A percentile compares a stretch with the other conserved stretches of the same genome.
Evolutionary conservation across 768 basidiomycete species (phyloP).

Genomic region (Lentinula raphanica): DNA sequence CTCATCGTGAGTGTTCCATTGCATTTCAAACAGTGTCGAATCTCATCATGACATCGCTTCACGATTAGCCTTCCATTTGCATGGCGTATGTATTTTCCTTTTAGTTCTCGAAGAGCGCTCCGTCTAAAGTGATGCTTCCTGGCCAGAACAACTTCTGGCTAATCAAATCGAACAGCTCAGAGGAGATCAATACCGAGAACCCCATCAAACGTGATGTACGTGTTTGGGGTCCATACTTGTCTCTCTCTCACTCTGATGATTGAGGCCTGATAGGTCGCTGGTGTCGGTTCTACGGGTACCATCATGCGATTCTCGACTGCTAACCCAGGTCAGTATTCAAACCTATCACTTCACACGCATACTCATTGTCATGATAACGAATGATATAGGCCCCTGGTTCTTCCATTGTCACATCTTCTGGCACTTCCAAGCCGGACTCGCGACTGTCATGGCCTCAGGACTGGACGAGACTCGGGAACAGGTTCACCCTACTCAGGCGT

Average conservation of each 20-base stretch:
- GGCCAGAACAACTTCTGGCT: conserved; percentile 36
- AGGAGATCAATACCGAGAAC: conserved; percentile 35
- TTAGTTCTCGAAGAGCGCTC: not conserved
- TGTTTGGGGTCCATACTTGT: too few species aligned
- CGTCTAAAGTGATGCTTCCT: too few species aligned
- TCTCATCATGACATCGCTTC: too few species aligned
- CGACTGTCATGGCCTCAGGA: conserved; percentile 32
- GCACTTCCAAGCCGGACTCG: conserved; percentile 37
- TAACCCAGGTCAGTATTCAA: conserved; percentile 35
- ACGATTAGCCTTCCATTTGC: conserved; percentile 22
- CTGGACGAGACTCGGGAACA: conserved; percentile 14
- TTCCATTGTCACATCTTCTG: conserved; percentile 33
- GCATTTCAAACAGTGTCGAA: too few species aligned
- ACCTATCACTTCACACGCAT: not conserved
- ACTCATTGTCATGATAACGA: too few species aligned
- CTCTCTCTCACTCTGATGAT: not conserved
- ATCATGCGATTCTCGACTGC: conserved; percentile 52
- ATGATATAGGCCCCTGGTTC: conserved; percentile 23
- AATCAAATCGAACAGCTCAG: conserved; percentile 31
- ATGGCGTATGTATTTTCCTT: conserved; percentile 17
- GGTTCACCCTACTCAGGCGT: conserved; percentile 9
- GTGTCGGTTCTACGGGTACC: conserved; percentile 14
- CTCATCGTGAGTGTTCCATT: conserved; percentile 13
- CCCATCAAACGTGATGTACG: conserved; percentile 35
- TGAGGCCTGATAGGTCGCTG: conserved; percentile 10